Percentiles rank a stretch among this genome's conserved stretches.
Conservation (phyloP, 805 yeast genomes). For the Nakazawaea populi region DNA sequence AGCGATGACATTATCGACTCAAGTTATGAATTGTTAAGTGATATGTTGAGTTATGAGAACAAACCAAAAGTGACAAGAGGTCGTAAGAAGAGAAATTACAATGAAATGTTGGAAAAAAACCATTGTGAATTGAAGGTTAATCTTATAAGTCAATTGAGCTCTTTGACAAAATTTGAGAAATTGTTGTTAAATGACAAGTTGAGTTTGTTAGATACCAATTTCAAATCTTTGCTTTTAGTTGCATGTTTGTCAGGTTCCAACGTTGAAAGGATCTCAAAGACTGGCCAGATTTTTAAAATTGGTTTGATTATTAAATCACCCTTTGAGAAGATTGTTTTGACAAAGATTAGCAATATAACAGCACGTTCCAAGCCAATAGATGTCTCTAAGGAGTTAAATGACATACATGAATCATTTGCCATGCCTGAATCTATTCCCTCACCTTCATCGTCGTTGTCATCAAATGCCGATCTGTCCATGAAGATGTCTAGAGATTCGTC, state of each 20-base stretch:
- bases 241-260: not conserved
- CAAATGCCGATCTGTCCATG: not conserved
- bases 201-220: not conserved
- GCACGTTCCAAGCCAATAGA: not conserved
- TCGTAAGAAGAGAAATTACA: conserved; percentile 6
- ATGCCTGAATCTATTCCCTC: not conserved
- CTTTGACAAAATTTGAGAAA: not conserved
- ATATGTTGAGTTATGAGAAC: conserved; percentile 3
- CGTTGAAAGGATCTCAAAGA: not conserved
- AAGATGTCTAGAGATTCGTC: conserved; percentile 9
- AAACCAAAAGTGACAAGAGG: conserved; percentile 10
- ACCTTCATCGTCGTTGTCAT: not conserved
- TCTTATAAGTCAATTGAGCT: not conserved
- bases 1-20: not conserved
- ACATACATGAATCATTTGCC: conserved; percentile 6
- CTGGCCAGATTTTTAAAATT: not conserved
- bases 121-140: not conserved
- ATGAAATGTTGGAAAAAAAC: conserved; percentile 1
- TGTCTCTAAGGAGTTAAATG: conserved; percentile 8
- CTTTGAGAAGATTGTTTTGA: not conserved
- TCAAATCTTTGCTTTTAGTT: not conserved
- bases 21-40: not conserved
- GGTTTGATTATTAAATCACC: not conserved
- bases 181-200: conserved; percentile 3
- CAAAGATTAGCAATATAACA: not conserved